A percentile compares a stretch with the other conserved stretches of the same genome.
Conservation (phyloP, 164 flowering plant species). For the Piper betle region DNA sequence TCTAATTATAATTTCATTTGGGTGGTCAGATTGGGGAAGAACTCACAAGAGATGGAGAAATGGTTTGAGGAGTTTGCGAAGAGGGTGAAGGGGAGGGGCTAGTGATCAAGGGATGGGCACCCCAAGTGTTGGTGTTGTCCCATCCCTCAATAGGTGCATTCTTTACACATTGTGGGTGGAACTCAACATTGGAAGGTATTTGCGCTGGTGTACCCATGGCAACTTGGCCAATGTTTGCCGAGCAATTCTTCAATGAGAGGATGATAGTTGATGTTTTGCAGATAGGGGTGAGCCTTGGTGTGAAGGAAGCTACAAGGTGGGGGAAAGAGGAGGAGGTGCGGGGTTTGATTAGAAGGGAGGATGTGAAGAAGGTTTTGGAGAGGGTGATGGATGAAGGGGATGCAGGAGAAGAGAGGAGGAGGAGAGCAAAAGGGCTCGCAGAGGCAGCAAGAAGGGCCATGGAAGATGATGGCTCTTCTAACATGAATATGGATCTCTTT, state of each 20-base stretch:
- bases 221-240: conserved; percentile 51
- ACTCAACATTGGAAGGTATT: no score
- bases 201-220: no score
- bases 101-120: conserved; percentile 58
- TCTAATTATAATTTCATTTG: conserved; percentile 37
- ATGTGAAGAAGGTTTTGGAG: conserved; percentile 23
- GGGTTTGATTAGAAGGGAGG: conserved; percentile 6
- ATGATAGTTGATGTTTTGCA: conserved; percentile 25
- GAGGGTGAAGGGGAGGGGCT: conserved; percentile 32
- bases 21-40: conserved; percentile 19
- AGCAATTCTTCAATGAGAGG: conserved; percentile 52
- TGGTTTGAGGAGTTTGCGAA: conserved; percentile 43
- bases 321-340: conserved; percentile 26
- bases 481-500: conserved; percentile 16
- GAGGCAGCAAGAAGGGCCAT: conserved; percentile 21
- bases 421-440: conserved; percentile 25
- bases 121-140: conserved; percentile 44
- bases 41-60: conserved; percentile 15
- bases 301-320: conserved; percentile 17
- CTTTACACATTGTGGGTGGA: no score
- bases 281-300: conserved; percentile 37
- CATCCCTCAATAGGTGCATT: conserved; percentile 37
- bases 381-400: conserved; percentile 24
- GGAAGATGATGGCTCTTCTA: conserved; percentile 47
- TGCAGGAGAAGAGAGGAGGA: conserved; percentile 24